Evolutionary conservation across 768 basidiomycete species (phyloP).

Genomic region (Kwoniella bestiolae): DNA sequence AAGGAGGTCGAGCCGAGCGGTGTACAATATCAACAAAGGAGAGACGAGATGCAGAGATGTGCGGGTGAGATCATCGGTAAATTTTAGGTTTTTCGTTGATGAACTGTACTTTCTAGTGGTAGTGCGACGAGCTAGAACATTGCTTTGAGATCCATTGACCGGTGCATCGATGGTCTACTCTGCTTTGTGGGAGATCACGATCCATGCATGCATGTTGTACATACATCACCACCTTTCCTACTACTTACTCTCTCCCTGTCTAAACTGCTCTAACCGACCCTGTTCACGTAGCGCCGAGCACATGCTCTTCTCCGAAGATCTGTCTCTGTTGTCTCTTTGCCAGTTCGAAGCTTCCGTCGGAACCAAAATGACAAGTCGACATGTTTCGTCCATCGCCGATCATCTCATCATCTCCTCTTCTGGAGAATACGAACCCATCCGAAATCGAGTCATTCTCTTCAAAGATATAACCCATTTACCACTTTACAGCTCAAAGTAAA

Average conservation of each 20-base stretch:
- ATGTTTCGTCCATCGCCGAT: constrained; percentile 4
- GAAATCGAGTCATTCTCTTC: background rate
- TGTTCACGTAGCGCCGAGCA: too few species aligned
- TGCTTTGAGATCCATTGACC: too few species aligned
- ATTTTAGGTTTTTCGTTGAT: background rate
- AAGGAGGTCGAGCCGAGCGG: too few species aligned
- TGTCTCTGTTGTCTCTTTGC: too few species aligned
- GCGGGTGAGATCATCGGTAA: background rate
- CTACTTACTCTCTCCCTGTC: too few species aligned
- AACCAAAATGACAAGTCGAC: background rate
- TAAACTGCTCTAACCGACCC: too few species aligned
- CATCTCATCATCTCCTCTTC: background rate
- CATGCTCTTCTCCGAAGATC: too few species aligned
- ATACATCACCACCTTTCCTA: too few species aligned
- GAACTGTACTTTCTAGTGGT: background rate
- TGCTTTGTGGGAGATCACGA: too few species aligned
- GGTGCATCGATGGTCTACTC: too few species aligned
- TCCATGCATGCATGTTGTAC: too few species aligned
- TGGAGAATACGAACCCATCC: background rate
- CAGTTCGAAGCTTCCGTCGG: background rate
- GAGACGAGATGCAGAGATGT: background rate
- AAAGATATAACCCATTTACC: background rate
- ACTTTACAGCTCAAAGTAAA: background rate
- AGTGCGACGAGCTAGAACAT: background rate
- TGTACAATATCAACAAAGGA: background rate